Conservation (phyloP, 768 basidiomycete genomes). For the Dioszegia crocea region DNA sequence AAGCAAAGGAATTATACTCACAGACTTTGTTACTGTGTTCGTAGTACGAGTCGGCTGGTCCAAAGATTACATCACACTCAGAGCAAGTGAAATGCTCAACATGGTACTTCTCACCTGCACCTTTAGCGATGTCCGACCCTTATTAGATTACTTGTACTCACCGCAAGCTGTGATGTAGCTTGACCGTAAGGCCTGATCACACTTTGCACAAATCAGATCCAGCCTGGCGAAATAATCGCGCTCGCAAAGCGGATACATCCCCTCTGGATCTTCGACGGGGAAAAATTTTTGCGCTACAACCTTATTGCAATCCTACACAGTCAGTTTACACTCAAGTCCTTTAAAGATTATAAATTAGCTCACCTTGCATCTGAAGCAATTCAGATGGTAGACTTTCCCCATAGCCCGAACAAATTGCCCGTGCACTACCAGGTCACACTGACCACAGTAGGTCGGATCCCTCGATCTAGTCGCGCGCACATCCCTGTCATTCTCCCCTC, state of each 20-base stretch:
- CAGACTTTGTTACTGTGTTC: constrained; percentile 96
- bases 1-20: constrained; percentile 26
- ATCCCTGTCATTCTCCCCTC: constrained; percentile 1
- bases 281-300: constrained; percentile 99
- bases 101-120: constrained; percentile 90
- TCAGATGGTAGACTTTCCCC: constrained; percentile 88
- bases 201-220: constrained; percentile 94
- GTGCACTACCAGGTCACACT: constrained; percentile 58
- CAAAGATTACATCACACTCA: constrained; percentile 89
- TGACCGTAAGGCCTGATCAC: constrained; percentile 85
- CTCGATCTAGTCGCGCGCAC: constrained; percentile 12
- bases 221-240: constrained; percentile 94
- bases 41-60: constrained; percentile 97
- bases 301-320: constrained; percentile 79
- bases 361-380: constrained; percentile 97
- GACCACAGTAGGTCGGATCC: constrained; percentile 46
- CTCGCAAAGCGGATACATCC: constrained; percentile 94
- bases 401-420: constrained; percentile 96
- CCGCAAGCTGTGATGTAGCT: constrained; percentile 99
- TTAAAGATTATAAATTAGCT: constrained; percentile 33
- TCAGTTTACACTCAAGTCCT: background rate
- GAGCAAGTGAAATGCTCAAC: constrained; percentile 99
- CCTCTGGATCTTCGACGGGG: constrained; percentile 87
- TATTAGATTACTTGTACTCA: constrained; percentile 53
- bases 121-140: constrained; percentile 5